Conservation (phyloP, 257 asterid genomes). For the Solanum sparsipilum region DNA sequence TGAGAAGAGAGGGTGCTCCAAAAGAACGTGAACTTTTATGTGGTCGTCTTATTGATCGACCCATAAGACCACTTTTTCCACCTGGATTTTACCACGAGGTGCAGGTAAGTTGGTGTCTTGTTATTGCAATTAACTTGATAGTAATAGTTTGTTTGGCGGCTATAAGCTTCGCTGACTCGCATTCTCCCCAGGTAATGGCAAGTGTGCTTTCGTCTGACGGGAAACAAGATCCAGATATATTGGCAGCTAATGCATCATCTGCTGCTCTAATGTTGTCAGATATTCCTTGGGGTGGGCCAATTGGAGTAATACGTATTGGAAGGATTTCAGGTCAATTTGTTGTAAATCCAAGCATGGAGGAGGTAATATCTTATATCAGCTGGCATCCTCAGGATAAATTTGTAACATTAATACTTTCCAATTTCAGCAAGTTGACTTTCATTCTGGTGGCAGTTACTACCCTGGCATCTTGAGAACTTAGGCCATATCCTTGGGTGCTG, state of each 20-base stretch:
- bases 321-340: slow-evolving; percentile 71
- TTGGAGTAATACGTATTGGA: slow-evolving; percentile 89
- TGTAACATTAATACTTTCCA: neutral
- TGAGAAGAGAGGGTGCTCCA: slow-evolving; percentile 99
- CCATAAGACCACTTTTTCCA: slow-evolving; percentile 92
- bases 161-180: neutral
- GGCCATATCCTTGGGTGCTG: neutral
- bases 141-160: neutral
- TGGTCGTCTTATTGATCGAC: slow-evolving; percentile 92
- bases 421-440: neutral
- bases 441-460: neutral
- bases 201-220: slow-evolving; percentile 93
- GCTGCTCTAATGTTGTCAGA: slow-evolving; percentile 96
- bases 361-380: slow-evolving; percentile 33
- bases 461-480: neutral
- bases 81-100: slow-evolving; percentile 92
- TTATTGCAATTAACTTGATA: neutral
- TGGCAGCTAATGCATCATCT: slow-evolving; percentile 97
- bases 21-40: slow-evolving; percentile 93
- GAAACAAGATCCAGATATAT: slow-evolving; percentile 89
- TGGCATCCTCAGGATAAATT: neutral
- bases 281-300: slow-evolving; percentile 99
- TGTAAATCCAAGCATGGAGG: slow-evolving; percentile 91
- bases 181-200: slow-evolving; percentile 52
- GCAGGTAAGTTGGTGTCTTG: slow-evolving; percentile 42